Evolutionary conservation across 2,329 filamentous ascomycete species (phyloP), one percentile per base, ranked within the genome.

Genomic region (Colletotrichum neosansevieriae): DNA sequence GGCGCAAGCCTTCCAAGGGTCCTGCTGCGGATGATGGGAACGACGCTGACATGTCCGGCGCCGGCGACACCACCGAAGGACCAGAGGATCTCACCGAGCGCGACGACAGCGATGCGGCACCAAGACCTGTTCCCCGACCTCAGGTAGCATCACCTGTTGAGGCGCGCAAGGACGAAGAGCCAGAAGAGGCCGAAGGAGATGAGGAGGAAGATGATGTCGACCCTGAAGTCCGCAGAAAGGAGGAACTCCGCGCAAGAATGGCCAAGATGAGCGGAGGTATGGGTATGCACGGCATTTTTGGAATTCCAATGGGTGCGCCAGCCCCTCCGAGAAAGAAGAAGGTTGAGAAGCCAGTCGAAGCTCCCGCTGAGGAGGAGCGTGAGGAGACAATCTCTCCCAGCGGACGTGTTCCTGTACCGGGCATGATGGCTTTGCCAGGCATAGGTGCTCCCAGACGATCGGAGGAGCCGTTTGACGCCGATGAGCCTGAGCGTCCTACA

Each of bases 191-290:
- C 17, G 87, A 86, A 3, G 88, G 87, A 11, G 88, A 88, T 3
- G 89, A 89, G 13, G 89, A 89, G 13, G 91, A 91, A n/a, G 91
- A 92, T 19, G 92, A 94, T 15, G 84, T 97, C 58, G 94, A 98
- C 75, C 94, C 94, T 1, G 96, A 99, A 78, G 86, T 93, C 21
- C 90, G 89, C 72, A 91, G 94, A 59, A 92, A 91, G 76, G 90
- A 97, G 80, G 95, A 98, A 77, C 85, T 99, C 36, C 89, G 96
- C 69, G 94, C 96, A 70, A 90, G 96, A 74, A 99, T 99, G 94
- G 96, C 96, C 51, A 98, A 97, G 81, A 96, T 99, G 92, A 97
- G 95, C 73, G 95, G 95, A 63, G 95, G 95, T 21, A 97, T 97
- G 93, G 94, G 94, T 53, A 97, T 98, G 91, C 90, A 94, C 77